A percentile compares a stretch with the other conserved stretches of the same genome.
Evolutionary conservation across 768 basidiomycete species (phyloP).

Genomic region (Amanita jacksonii): DNA sequence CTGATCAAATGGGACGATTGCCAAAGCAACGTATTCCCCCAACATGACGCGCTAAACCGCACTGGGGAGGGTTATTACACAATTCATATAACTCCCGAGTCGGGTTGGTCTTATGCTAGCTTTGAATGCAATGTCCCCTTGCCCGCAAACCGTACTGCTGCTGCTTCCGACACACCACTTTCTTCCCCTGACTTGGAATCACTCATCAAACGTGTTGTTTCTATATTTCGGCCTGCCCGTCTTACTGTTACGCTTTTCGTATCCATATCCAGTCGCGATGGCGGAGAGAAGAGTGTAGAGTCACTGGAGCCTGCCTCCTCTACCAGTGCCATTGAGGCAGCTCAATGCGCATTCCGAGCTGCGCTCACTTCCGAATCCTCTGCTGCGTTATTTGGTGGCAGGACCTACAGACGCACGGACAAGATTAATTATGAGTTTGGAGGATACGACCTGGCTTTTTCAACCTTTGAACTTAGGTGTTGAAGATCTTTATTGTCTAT

Average conservation of each 20-base stretch:
- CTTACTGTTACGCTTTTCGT: slow-evolving; percentile 83
- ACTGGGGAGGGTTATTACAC: slow-evolving; percentile 90
- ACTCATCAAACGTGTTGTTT: slow-evolving; percentile 80
- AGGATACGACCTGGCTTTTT: slow-evolving; percentile 84
- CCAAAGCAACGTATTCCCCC: slow-evolving; percentile 12
- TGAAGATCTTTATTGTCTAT: not conserved
- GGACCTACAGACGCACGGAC: slow-evolving; percentile 74
- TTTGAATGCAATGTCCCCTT: slow-evolving; percentile 98
- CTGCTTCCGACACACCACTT: slow-evolving; percentile 21
- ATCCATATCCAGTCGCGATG: slow-evolving; percentile 70
- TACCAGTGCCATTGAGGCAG: slow-evolving; percentile 55
- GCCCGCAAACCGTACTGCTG: slow-evolving; percentile 8
- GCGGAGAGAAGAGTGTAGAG: slow-evolving; percentile 34
- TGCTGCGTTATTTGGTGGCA: slow-evolving; percentile 4
- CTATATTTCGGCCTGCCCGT: slow-evolving; percentile 85
- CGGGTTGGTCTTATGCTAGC: slow-evolving; percentile 96
- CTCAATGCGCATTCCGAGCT: slow-evolving; percentile 61
- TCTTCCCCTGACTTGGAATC: slow-evolving; percentile 64
- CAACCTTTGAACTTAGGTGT: slow-evolving; percentile 57
- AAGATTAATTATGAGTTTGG: slow-evolving; percentile 98
- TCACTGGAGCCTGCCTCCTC: slow-evolving; percentile 33
- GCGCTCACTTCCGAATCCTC: slow-evolving; percentile 37
- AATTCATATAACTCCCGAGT: slow-evolving; percentile 97
- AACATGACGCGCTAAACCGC: slow-evolving; percentile 13
- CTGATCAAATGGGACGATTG: slow-evolving; percentile 56